These are phyloP conservation scores for Auricularia heimuer DNA, from an alignment of 768 basidiomycete species.

Conservation along the genomic window DNA sequence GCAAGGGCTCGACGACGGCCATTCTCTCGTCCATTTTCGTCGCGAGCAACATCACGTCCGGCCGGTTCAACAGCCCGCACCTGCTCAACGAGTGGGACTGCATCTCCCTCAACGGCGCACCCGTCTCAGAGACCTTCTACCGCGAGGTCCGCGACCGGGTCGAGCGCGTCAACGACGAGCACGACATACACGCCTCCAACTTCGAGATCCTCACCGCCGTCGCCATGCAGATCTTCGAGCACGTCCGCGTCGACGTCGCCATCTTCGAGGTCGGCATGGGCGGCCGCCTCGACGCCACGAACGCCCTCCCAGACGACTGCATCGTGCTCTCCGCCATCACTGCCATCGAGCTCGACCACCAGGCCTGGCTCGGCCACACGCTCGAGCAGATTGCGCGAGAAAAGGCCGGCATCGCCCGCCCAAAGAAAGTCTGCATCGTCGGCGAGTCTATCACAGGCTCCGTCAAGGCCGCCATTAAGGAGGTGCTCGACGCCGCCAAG, in stretches of 20 bases:
- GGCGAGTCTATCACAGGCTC: background rate
- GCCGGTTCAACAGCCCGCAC: slow-evolving; percentile 90
- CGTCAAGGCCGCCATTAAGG: slow-evolving; percentile 36
- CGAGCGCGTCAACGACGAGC: slow-evolving; percentile 33
- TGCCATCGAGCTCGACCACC: slow-evolving; percentile 87
- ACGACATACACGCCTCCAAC: slow-evolving; percentile 42
- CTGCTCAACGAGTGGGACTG: slow-evolving; percentile 68
- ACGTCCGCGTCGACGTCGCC: slow-evolving; percentile 59
- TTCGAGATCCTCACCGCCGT: slow-evolving; percentile 85
- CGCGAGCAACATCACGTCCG: slow-evolving; percentile 48
- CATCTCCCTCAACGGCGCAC: slow-evolving; percentile 54
- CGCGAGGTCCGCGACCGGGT: slow-evolving; percentile 35
- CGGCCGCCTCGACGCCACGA: slow-evolving; percentile 86
- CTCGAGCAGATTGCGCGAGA: slow-evolving; percentile 65
- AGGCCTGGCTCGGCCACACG: slow-evolving; percentile 75
- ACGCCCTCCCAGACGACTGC: slow-evolving; percentile 60
- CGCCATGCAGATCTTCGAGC: slow-evolving; percentile 69
- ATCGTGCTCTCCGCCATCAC: slow-evolving; percentile 78
- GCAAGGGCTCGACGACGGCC: slow-evolving; percentile 89
- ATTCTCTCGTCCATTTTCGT: slow-evolving; percentile 68
- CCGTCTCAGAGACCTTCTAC: slow-evolving; percentile 44
- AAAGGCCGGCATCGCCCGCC: slow-evolving; percentile 78
- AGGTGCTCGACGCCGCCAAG: slow-evolving; percentile 30
- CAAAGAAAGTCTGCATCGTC: slow-evolving; percentile 34
- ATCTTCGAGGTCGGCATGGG: slow-evolving; percentile 95